Percentiles rank a stretch among this genome's conserved stretches.
These are phyloP conservation scores for Tetradesmus obliquus DNA, from an alignment of 139 green algal species.

Conservation along the genomic window DNA sequence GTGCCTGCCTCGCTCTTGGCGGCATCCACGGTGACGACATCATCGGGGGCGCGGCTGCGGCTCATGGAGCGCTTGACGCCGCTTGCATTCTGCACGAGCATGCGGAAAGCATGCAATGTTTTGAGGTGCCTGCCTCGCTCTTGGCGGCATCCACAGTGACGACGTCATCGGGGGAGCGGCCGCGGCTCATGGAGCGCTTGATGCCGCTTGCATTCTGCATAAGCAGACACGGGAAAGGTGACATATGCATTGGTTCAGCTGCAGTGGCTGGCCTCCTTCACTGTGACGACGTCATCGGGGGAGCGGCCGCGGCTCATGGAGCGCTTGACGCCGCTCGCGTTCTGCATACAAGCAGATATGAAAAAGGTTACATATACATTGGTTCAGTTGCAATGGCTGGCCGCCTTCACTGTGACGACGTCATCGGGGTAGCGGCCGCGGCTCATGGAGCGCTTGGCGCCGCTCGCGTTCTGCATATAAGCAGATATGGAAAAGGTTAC, in stretches of 20 bases:
- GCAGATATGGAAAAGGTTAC: no score
- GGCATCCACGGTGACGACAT: background rate
- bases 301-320: background rate
- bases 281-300: background rate
- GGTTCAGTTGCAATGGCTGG: background rate
- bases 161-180: background rate
- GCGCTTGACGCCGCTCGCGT: background rate
- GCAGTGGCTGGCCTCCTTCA: no score
- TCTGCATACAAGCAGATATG: no score
- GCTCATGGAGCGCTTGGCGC: background rate
- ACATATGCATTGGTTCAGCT: background rate
- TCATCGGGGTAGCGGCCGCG: background rate
- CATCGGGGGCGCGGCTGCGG: background rate
- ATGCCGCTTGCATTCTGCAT: background rate
- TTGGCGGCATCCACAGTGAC: background rate
- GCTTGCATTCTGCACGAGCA: background rate
- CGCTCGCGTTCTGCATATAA: background rate
- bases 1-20: background rate
- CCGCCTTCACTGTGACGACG: background rate
- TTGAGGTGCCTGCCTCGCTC: background rate
- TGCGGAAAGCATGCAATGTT: background rate
- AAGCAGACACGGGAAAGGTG: no score
- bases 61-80: background rate
- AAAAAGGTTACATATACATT: no score
- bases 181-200: background rate